These are phyloP conservation scores for Ceratobasidium sp. DNA, from an alignment of 1,284 basidiomycete genomes.

Conservation along the genomic window DNA sequence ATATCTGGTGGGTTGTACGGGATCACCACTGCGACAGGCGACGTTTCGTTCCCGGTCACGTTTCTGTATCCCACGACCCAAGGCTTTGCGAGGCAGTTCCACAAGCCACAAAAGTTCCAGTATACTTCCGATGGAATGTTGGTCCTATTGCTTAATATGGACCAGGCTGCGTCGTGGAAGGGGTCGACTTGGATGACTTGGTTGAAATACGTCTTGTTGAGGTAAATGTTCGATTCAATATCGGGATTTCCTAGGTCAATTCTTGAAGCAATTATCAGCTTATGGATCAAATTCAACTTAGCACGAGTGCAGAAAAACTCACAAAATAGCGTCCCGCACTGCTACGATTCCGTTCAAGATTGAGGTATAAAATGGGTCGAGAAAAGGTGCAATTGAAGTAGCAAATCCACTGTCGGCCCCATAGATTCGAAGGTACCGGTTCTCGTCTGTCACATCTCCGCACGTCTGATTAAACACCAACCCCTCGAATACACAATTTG, in stretches of 20 bases:
- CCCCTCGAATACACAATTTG: no score
- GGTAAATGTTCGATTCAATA: neutral
- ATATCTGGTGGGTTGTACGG: neutral
- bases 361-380: neutral
- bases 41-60: neutral
- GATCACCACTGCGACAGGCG: conserved; percentile 1
- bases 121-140: neutral
- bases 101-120: conserved; percentile 10
- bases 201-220: no score
- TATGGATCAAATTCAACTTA: neutral
- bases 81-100: neutral
- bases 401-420: neutral
- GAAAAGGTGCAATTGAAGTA: neutral
- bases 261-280: no score
- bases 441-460: neutral
- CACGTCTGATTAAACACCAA: no score
- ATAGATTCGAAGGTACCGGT: neutral
- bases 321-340: neutral
- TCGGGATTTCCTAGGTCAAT: conserved; percentile 1
- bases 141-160: neutral
- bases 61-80: neutral
- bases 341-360: neutral
- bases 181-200: neutral
- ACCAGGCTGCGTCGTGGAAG: neutral
- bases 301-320: neutral